Percentiles rank a stretch among this genome's conserved stretches.
phyloP scores from a whole-genome alignment of 441 rosid genomes.

The Jatropha multifida region DNA sequence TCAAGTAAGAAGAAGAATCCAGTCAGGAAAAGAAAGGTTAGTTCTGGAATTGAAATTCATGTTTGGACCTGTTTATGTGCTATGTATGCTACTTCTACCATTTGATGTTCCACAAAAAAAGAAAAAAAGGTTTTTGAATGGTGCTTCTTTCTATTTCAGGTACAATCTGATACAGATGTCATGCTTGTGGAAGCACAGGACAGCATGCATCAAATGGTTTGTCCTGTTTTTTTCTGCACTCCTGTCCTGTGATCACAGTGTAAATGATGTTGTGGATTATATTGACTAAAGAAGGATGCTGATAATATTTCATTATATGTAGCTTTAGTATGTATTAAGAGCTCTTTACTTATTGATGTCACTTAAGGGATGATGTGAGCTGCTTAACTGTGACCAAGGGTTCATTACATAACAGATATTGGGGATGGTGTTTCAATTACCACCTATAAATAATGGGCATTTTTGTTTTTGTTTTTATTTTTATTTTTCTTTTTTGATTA shows the following conservation, averaged over 20 bases:
- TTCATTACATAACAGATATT: too few relatives aligned
- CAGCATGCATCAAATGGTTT: conserved; percentile 75
- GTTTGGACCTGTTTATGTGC: conserved; percentile 14
- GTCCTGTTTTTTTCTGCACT: conserved; percentile 23
- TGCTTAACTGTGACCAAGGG: background rate
- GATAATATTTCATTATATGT: background rate
- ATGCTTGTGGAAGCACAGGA: conserved; percentile 62
- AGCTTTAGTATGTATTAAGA: background rate
- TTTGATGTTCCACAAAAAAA: conserved; percentile 12
- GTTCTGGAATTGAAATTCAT: conserved; percentile 20
- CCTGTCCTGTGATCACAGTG: background rate
- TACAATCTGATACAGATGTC: conserved; percentile 60
- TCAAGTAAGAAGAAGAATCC: conserved; percentile 74
- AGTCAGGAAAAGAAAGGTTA: conserved; percentile 80
- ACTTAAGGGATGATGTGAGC: background rate
- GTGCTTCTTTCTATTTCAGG: conserved; percentile 39
- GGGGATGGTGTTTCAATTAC: background rate
- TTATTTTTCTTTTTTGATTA: too few relatives aligned
- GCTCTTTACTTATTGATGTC: background rate
- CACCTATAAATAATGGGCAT: background rate
- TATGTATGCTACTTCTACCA: background rate
- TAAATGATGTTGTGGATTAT: background rate
- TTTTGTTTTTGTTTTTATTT: too few relatives aligned
- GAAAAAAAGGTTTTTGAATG: conserved; percentile 15
- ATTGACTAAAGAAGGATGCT: background rate